Base-by-base conservation (phyloP, 441 rosid genomes). In the Bruguiera hainesii region DNA sequence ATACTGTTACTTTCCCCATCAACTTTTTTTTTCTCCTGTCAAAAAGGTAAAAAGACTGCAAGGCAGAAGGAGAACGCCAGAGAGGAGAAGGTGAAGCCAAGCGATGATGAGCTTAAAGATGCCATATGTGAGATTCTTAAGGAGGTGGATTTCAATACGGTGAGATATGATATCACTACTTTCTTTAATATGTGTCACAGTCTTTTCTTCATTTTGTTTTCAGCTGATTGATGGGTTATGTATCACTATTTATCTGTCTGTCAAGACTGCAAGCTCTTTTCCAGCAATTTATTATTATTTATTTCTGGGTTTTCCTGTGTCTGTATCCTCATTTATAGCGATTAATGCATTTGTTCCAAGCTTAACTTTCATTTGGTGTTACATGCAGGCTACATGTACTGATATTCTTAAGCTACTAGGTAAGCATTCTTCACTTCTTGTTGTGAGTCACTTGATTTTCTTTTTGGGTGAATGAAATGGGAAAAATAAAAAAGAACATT, bases 141-240 rank as follows among this genome's bases (percentile, higher is more conserved):
- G 74, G 85, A 80, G 68, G 97, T 91, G 74, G 98, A 94, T 81
- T 94, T 94, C 77, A 89, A 87, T 71, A 94, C 97, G 71, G 98
- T 93, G 72, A 78, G 90, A 76, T 76, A 62, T 63, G 50, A 60
- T 56, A n/a, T 53, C 31, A 28, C 19, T 50, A 6, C 33, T 11
- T 13, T 52, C 28, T 35, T n/a, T 3, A 6, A 21, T 26, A 21
- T 11, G 21, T 23, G 57, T 26, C 9, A 6, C 9, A 6, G 29
- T 9, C 57, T 53, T 53, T 53, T 53, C 33, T 48, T 42, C 46
- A 10, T 39, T 39, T 39, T 39, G 46, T 39, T 39, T 39, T 39
- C 13, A 3, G 11, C 11, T 53, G 9, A 15, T 53, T 53, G 4
- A 11, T 10, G 46, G 46, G 46, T 39, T 10, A 10, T 39, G 15